phyloP scores from a whole-genome alignment of 495 filamentous ascomycete species.

The Neurospora sp. region DNA sequence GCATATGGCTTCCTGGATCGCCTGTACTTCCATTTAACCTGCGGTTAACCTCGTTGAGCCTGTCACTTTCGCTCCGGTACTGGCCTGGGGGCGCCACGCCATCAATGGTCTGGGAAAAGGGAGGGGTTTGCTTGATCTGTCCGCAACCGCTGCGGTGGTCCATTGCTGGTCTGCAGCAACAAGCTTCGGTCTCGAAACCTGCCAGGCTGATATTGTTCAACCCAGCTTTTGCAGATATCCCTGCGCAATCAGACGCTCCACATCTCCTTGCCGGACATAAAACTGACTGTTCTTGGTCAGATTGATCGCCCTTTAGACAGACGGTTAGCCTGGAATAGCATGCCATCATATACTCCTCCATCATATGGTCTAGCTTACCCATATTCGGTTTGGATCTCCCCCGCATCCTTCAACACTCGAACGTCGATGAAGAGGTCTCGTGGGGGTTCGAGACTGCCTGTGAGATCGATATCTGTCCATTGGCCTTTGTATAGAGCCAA shows the following conservation, averaged over 20 bases:
- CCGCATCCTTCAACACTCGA: constrained; percentile 89
- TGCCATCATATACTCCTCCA: background rate
- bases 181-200: background rate
- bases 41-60: background rate
- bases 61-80: background rate
- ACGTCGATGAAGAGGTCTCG: constrained; percentile 97
- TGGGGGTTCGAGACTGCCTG: constrained; percentile 88
- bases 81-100: background rate
- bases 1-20: background rate
- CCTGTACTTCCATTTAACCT: background rate
- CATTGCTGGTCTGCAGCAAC: background rate
- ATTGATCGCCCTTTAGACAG: constrained; percentile 65
- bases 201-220: constrained; percentile 32
- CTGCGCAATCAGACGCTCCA: constrained; percentile 88
- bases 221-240: constrained; percentile 92
- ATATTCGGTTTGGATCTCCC: constrained; percentile 98
- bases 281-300: constrained; percentile 98
- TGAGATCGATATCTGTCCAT: constrained; percentile 97
- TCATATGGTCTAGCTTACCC: constrained; percentile 50
- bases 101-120: background rate
- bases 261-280: constrained; percentile 92
- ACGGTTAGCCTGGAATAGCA: background rate
- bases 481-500: constrained; percentile 95
- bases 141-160: background rate
- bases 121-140: background rate